Conservation (phyloP, 805 yeast genomes). For the Clavispora phyllophila region DNA sequence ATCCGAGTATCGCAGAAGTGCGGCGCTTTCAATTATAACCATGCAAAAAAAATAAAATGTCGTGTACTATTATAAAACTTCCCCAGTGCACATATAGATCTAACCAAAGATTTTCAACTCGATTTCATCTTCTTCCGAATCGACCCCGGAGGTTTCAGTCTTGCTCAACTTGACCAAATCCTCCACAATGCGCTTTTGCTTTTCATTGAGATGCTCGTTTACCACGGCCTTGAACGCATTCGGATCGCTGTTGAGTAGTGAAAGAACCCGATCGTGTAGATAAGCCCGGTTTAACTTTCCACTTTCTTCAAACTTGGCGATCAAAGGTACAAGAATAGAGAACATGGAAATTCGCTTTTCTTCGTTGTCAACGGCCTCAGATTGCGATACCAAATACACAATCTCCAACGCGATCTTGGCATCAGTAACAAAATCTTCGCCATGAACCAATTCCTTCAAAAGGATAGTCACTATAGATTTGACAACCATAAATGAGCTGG, state of each 20-base stretch:
- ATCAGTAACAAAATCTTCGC: constrained; percentile 17
- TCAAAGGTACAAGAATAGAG: constrained; percentile 31
- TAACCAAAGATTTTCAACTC: constrained; percentile 46
- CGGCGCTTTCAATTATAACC: too few species aligned
- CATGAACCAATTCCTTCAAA: constrained; percentile 15
- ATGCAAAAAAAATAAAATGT: too few species aligned
- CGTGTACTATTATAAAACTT: too few species aligned
- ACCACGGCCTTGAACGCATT: constrained; percentile 46
- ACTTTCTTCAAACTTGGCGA: constrained; percentile 26
- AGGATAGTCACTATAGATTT: constrained; percentile 44
- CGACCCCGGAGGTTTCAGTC: constrained; percentile 8
- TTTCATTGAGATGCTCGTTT: constrained; percentile 28
- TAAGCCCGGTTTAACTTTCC: constrained; percentile 26
- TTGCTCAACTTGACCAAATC: constrained; percentile 31
- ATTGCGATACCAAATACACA: constrained; percentile 41
- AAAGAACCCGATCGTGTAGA: constrained; percentile 43
- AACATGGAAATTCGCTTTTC: constrained; percentile 25
- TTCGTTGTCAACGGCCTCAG: constrained; percentile 21
- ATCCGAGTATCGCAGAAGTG: background rate
- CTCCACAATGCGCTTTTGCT: constrained; percentile 41
- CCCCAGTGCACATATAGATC: too few species aligned
- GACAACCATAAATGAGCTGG: constrained; percentile 37
- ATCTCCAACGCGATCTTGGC: constrained; percentile 43
- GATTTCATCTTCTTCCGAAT: constrained; percentile 26
- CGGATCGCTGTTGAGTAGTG: constrained; percentile 42